Evolutionary conservation across 192 early-diverging fungal species (phyloP).

Genomic region (Podochytrium sp.): DNA sequence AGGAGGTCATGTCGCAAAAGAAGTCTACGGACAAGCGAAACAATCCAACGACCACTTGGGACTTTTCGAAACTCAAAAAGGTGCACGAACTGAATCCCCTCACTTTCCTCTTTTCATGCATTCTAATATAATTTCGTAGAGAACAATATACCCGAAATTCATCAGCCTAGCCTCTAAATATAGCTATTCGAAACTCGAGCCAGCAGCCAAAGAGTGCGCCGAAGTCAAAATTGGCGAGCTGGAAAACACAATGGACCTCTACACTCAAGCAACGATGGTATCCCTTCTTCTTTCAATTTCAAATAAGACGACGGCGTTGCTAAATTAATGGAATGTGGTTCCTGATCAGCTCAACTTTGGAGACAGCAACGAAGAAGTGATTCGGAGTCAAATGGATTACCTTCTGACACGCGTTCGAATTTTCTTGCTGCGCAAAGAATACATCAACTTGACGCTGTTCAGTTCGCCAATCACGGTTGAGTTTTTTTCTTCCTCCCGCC

Average conservation of each 20-base stretch:
- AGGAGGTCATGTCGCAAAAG: constrained; percentile 32
- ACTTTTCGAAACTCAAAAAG: constrained; percentile 2
- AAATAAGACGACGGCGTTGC: too few relatives aligned
- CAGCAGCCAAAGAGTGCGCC: constrained; percentile 44
- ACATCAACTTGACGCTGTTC: constrained; percentile 27
- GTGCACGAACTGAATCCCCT: not conserved
- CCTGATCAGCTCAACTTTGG: constrained; percentile 43
- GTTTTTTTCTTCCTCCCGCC: too few relatives aligned
- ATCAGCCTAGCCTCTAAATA: constrained; percentile 34
- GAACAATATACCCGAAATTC: constrained; percentile 5
- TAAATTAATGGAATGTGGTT: not conserved
- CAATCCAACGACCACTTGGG: constrained; percentile 5
- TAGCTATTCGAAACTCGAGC: constrained; percentile 38
- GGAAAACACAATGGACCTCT: constrained; percentile 56
- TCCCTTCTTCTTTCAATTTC: not conserved
- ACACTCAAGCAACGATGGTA: constrained; percentile 39
- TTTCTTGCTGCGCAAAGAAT: constrained; percentile 44
- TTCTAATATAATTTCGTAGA: not conserved
- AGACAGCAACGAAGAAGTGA: constrained; percentile 52
- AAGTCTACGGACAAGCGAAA: constrained; percentile 3
- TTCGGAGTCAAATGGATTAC: constrained; percentile 50
- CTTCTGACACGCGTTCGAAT: constrained; percentile 44
- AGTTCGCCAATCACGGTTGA: constrained; percentile 30
- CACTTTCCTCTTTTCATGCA: not conserved
- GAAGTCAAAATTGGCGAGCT: constrained; percentile 49